These are phyloP conservation scores for Ambrosia hybrid DNA, from an alignment of 140 eudicot species.

Conservation along the genomic window DNA sequence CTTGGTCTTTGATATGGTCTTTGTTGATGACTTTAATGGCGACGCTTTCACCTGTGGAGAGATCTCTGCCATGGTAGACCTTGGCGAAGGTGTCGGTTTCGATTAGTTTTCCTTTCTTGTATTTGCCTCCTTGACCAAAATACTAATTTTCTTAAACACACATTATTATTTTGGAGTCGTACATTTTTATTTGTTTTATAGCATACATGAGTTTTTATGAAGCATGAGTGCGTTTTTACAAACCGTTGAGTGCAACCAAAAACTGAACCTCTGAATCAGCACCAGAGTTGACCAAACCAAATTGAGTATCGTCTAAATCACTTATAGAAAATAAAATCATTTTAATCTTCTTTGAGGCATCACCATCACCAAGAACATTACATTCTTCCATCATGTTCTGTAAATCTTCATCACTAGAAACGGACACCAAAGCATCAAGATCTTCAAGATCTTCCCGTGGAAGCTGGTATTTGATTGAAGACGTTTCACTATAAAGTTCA, in stretches of 20 bases:
- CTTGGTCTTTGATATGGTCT: slow-evolving; percentile 48
- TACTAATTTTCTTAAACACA: too few species aligned
- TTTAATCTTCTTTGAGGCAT: slow-evolving; percentile 69
- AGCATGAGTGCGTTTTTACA: slow-evolving; percentile 13
- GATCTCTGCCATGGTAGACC: slow-evolving; percentile 45
- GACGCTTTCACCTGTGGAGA: slow-evolving; percentile 43
- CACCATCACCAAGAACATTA: slow-evolving; percentile 50
- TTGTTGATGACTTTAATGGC: slow-evolving; percentile 68
- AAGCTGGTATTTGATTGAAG: slow-evolving; percentile 81
- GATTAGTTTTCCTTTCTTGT: slow-evolving; percentile 52
- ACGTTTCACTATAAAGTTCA: slow-evolving; percentile 54
- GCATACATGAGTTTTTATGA: too few species aligned
- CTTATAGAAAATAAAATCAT: slow-evolving; percentile 70
- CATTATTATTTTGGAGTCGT: too few species aligned
- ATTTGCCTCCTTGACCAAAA: slow-evolving; percentile 33
- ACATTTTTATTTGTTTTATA: too few species aligned
- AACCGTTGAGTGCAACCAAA: slow-evolving; percentile 89
- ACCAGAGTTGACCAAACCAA: slow-evolving; percentile 56
- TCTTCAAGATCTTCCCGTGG: slow-evolving; percentile 70
- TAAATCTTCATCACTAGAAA: slow-evolving; percentile 83
- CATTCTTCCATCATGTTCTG: slow-evolving; percentile 98
- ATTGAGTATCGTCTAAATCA: slow-evolving; percentile 76
- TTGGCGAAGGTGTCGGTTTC: slow-evolving; percentile 67
- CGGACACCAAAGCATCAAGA: slow-evolving; percentile 88
- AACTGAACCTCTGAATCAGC: slow-evolving; percentile 85